Conservation (phyloP, 2,329 filamentous ascomycete species). For the Corniculantispora saksenae region DNA sequence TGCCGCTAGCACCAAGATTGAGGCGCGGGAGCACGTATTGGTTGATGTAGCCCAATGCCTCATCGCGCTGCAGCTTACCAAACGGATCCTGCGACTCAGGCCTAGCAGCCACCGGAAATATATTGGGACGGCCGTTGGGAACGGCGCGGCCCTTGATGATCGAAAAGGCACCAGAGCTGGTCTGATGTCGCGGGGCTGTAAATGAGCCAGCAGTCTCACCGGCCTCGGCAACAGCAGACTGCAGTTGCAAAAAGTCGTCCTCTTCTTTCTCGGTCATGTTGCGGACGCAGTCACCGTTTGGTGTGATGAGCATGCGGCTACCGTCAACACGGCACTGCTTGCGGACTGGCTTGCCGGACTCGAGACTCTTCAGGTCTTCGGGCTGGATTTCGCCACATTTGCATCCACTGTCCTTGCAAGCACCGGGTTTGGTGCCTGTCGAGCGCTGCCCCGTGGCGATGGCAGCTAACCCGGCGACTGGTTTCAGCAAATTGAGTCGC, state of each 20-base stretch:
- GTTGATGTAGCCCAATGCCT: slow-evolving; percentile 68
- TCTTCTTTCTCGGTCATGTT: slow-evolving; percentile 70
- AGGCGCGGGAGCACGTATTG: slow-evolving; percentile 65
- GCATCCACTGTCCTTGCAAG: slow-evolving; percentile 40
- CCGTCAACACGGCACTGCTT: slow-evolving; percentile 61
- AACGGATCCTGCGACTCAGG: slow-evolving; percentile 58
- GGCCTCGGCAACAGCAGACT: slow-evolving; percentile 55
- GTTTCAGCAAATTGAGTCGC: slow-evolving; percentile 40
- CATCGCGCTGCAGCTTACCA: slow-evolving; percentile 66
- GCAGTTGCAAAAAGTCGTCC: slow-evolving; percentile 68
- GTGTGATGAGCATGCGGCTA: slow-evolving; percentile 70
- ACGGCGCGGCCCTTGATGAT: slow-evolving; percentile 66
- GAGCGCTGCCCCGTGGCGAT: slow-evolving; percentile 4
- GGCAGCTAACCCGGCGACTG: slow-evolving; percentile 28
- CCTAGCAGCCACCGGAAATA: slow-evolving; percentile 54
- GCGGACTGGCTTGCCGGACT: slow-evolving; percentile 59
- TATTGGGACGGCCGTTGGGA: slow-evolving; percentile 63
- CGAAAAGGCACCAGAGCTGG: slow-evolving; percentile 57
- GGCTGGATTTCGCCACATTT: slow-evolving; percentile 43
- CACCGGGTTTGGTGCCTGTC: slow-evolving; percentile 27
- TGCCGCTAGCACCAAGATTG: slow-evolving; percentile 52
- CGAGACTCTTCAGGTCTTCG: slow-evolving; percentile 56
- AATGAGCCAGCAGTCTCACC: slow-evolving; percentile 58
- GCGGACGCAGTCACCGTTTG: slow-evolving; percentile 74
- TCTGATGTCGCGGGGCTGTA: slow-evolving; percentile 55